Conservation (phyloP, 2,329 filamentous ascomycete species). For the Fusarium irregulare region DNA sequence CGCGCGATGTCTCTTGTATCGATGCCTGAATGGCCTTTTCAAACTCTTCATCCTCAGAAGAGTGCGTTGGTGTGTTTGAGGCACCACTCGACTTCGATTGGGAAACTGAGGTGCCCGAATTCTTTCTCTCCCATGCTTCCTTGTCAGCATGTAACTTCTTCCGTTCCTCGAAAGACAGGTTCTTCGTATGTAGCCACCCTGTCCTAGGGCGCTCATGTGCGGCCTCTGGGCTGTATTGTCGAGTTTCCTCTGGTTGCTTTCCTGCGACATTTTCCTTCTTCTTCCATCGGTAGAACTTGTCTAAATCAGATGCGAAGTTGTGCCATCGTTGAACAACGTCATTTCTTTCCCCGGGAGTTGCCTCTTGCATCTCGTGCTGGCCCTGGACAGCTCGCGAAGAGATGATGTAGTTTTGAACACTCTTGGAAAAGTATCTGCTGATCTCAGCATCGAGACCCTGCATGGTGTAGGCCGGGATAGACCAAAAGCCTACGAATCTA, state of each 20-base stretch:
- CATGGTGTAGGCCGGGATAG: conserved; percentile 82
- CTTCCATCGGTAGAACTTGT: conserved; percentile 67
- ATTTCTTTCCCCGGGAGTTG: conserved; percentile 68
- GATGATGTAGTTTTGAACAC: conserved; percentile 82
- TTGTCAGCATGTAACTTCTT: conserved; percentile 63
- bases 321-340: conserved; percentile 76
- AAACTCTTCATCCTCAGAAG: conserved; percentile 67
- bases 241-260: conserved; percentile 45
- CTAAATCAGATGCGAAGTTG: conserved; percentile 68
- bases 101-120: conserved; percentile 29
- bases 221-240: conserved; percentile 28
- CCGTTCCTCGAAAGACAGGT: conserved; percentile 62
- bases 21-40: conserved; percentile 78
- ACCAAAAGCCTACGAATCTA: conserved; percentile 64
- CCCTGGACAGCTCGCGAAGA: conserved; percentile 81
- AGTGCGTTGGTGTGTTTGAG: conserved; percentile 17
- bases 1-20: conserved; percentile 76
- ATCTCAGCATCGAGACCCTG: conserved; percentile 85
- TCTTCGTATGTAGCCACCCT: conserved; percentile 62
- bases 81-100: conserved; percentile 24
- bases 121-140: conserved; percentile 55
- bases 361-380: conserved; percentile 69
- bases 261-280: conserved; percentile 57
- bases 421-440: conserved; percentile 75
- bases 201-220: conserved; percentile 50